Conservation (phyloP, 805 yeast species). For the Hyphopichia homilentoma region DNA sequence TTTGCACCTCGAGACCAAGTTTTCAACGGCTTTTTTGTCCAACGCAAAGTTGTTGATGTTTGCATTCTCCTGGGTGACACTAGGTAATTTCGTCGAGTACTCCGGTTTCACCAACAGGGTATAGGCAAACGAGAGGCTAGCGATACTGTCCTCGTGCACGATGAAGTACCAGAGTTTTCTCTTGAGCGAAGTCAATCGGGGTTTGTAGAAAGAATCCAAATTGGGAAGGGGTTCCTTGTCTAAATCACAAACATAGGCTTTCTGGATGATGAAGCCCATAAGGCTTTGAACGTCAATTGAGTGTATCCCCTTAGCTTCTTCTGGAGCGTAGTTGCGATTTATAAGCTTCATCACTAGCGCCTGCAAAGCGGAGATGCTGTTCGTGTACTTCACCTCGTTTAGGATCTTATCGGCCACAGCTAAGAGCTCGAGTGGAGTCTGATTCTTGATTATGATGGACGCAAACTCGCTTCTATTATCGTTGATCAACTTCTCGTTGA, state of each 20-base stretch:
- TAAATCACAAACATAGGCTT: constrained; percentile 29
- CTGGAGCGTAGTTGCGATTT: neutral
- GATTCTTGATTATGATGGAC: neutral
- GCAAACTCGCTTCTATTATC: no score
- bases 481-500: no score
- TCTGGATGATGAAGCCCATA: constrained; percentile 20
- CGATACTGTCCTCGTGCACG: neutral
- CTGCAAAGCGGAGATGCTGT: neutral
- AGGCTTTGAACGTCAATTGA: neutral
- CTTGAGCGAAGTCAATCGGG: no score
- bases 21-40: no score
- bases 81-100: neutral
- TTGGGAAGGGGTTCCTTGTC: constrained; percentile 36
- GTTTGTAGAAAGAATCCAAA: no score
- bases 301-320: neutral
- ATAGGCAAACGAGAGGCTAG: neutral
- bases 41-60: no score
- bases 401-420: neutral
- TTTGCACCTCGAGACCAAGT: no score
- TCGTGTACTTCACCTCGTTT: neutral
- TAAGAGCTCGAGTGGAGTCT: neutral
- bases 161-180: constrained; percentile 53
- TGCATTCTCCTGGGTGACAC: neutral
- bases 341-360: neutral
- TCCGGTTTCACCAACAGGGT: neutral